Evolutionary conservation across 73 alveolate species (phyloP).

Genomic region (Paramecium biaurelia): DNA sequence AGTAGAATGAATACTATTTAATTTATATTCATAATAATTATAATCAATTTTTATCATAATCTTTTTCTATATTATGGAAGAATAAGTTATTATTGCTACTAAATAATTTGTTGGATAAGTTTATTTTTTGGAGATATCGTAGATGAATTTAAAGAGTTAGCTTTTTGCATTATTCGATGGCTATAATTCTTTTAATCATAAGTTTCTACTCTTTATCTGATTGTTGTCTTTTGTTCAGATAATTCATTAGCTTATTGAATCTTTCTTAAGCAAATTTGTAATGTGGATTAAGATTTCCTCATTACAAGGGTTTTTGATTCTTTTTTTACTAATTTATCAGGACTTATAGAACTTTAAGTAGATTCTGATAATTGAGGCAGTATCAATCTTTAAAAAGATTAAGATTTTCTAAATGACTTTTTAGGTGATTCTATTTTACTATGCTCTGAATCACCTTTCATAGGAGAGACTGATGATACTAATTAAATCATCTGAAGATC

Average conservation of each 20-base stretch:
- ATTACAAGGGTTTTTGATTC: slow-evolving; percentile 3
- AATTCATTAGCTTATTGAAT: not conserved
- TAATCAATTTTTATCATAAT: slow-evolving; percentile 15
- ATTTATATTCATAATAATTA: not conserved
- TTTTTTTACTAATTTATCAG: not conserved
- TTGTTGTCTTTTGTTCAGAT: not conserved
- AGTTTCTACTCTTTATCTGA: not conserved
- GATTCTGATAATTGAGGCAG: slow-evolving; percentile 8
- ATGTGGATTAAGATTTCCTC: not conserved
- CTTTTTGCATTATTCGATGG: not conserved
- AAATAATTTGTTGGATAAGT: not conserved
- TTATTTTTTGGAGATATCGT: slow-evolving; percentile 3
- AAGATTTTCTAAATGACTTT: not conserved
- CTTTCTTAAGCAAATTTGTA: not conserved
- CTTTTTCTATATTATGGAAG: slow-evolving; percentile 18
- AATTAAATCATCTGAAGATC: not conserved
- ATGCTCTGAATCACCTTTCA: not conserved
- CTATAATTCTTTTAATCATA: not conserved
- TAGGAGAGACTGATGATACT: not conserved
- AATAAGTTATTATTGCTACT: not conserved
- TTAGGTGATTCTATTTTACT: not conserved
- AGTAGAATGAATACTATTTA: not conserved
- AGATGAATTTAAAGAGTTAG: not conserved
- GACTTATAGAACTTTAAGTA: not conserved
- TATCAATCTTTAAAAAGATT: slow-evolving; percentile 2